Percentiles rank a stretch among this genome's conserved stretches.
phyloP scores from a whole-genome alignment of 768 basidiomycete species.

The Butyriboletus loyo region DNA sequence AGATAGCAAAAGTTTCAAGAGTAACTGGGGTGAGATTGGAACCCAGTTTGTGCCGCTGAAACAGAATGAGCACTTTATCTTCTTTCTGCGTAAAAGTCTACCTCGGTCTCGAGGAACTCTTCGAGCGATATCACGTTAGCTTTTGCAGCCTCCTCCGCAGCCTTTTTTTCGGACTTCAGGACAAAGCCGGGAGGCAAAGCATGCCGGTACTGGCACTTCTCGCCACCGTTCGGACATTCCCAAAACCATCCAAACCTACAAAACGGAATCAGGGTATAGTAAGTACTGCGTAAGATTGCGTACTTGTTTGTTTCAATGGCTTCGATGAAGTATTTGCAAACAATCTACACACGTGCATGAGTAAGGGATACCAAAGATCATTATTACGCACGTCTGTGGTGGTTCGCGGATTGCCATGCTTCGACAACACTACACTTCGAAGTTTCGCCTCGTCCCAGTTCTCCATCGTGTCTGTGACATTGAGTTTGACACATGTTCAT shows the following conservation, averaged over 20 bases:
- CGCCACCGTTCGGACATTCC: conserved; percentile 83
- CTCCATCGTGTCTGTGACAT: conserved; percentile 86
- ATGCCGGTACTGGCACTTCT: conserved; percentile 89
- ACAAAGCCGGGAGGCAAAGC: conserved; percentile 96
- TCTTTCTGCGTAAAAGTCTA: conserved; percentile 32
- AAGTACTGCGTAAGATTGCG: not conserved
- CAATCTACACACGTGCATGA: conserved; percentile 57
- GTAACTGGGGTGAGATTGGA: conserved; percentile 90
- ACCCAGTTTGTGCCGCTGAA: conserved; percentile 91
- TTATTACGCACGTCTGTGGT: conserved; percentile 73
- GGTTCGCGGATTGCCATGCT: conserved; percentile 86
- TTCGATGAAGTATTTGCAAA: conserved; percentile 96
- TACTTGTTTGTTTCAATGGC: conserved; percentile 91
- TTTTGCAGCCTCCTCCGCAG: conserved; percentile 86
- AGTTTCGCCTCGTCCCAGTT: conserved; percentile 96
- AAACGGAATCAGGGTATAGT: not conserved
- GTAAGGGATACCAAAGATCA: not conserved
- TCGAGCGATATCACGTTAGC: conserved; percentile 87
- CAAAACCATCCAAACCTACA: conserved; percentile 90
- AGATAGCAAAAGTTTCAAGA: conserved; percentile 82
- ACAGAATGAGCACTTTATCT: conserved; percentile 1
- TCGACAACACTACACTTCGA: conserved; percentile 79
- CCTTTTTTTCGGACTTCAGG: conserved; percentile 91
- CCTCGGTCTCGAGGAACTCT: conserved; percentile 98
- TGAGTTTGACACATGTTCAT: not conserved